Percentiles rank a stretch among this genome's conserved stretches.
These are phyloP conservation scores for Comarum palustre DNA, from an alignment of 306 rosid genomes.

Conservation along the genomic window DNA sequence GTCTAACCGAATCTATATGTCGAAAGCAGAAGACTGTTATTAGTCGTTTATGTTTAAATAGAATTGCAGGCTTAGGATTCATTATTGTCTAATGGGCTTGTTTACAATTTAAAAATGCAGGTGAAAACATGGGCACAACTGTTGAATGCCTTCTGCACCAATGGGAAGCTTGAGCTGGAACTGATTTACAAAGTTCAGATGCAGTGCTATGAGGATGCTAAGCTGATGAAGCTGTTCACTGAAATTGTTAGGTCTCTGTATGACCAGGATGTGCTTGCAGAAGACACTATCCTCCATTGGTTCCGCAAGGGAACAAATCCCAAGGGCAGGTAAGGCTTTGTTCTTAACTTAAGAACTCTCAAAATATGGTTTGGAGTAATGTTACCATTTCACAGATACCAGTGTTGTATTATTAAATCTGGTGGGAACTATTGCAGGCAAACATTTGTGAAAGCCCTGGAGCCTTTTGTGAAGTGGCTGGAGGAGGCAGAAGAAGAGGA, in stretches of 20 bases:
- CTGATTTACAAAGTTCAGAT: conserved; percentile 96
- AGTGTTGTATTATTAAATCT: not conserved
- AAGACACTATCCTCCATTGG: conserved; percentile 95
- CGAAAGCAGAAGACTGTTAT: not conserved
- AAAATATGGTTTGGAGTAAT: not conserved
- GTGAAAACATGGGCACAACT: conserved; percentile 93
- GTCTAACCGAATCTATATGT: not conserved
- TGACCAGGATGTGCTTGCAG: conserved; percentile 94
- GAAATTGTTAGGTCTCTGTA: conserved; percentile 89
- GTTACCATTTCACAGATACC: no score
- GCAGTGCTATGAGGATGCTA: conserved; percentile 99
- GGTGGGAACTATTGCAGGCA: conserved; percentile 59
- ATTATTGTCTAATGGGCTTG: not conserved
- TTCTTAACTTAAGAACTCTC: not conserved
- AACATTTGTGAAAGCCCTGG: conserved; percentile 94
- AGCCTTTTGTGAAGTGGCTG: conserved; percentile 94
- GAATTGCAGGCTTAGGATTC: not conserved
- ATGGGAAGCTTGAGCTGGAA: conserved; percentile 95
- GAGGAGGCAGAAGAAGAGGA: conserved; percentile 99
- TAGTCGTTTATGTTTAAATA: not conserved
- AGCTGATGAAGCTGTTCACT: conserved; percentile 94
- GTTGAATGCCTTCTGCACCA: conserved; percentile 86
- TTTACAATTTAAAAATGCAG: conserved; percentile 34
- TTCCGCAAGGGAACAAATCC: conserved; percentile 86
- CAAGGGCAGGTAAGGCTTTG: conserved; percentile 75